phyloP scores from a whole-genome alignment of 2,329 filamentous ascomycete species.

The Aspergillus sergii region DNA sequence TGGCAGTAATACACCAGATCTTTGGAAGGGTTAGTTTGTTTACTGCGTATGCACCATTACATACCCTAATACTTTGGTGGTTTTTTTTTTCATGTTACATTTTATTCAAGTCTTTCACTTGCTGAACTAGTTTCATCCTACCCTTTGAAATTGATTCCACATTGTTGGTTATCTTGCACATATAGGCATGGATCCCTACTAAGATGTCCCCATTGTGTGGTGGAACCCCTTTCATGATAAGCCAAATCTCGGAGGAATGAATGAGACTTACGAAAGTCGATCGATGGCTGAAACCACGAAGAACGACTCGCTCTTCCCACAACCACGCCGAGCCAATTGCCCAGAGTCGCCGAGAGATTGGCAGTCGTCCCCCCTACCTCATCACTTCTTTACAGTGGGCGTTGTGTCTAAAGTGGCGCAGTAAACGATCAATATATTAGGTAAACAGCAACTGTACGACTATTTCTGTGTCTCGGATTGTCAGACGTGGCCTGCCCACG shows the following conservation, averaged over 20 bases:
- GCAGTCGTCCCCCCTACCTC: constrained; percentile 6
- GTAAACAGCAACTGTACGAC: background rate
- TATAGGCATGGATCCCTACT: background rate
- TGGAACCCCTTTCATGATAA: background rate
- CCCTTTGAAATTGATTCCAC: background rate
- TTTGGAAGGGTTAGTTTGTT: background rate
- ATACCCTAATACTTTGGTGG: background rate
- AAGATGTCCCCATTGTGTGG: background rate
- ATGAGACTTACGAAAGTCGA: background rate
- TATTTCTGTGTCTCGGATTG: background rate
- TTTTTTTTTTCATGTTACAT: background rate
- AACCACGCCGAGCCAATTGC: constrained; percentile 18
- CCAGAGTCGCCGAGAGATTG: constrained; percentile 21
- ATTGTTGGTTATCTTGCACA: background rate
- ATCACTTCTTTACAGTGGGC: background rate
- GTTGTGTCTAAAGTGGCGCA: background rate
- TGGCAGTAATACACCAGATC: constrained; percentile 20
- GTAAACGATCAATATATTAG: constrained; percentile 7
- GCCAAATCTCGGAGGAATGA: background rate
- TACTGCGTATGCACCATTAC: background rate
- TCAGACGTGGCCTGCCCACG: background rate
- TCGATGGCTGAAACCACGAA: constrained; percentile 6
- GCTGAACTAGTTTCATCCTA: background rate
- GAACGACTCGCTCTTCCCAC: background rate
- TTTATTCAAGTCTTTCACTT: background rate